Evolutionary conservation across 495 filamentous ascomycete species (phyloP), one percentile per base, ranked within the genome.

Genomic region (Physcia stellaris): DNA sequence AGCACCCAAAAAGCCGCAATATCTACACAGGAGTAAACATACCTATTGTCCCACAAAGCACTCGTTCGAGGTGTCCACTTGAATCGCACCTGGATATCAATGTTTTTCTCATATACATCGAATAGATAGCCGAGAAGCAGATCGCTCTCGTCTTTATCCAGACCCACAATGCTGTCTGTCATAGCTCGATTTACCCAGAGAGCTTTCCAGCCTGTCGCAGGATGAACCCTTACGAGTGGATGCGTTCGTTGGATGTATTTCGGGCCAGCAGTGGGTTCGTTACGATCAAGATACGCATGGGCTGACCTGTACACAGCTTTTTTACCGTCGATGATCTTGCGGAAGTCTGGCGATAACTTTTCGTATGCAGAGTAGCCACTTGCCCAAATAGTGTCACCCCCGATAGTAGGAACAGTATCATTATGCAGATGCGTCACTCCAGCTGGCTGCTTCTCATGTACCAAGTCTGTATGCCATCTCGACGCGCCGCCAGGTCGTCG

Each of bases 351-450:
- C 4, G 74, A 79, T 2, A 83, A 64, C 53, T 81, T 81, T 56
- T 79, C 75, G 52, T 84, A 84, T 3, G 77, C 77, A 9, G 67
- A 57, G 45, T 82, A 82, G 2, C 76, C 78, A 42, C 66, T 74
- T 0, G 78, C 72, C 77, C 78, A 84, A 2, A 84, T 66, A 2
- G 79, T 82, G 48, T 84, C 79, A 6, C 78, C 78, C 3, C 79
- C 79, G 2, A 74, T 45, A 0, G 62, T 64, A 0, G 79, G 78
- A 4, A 84, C 60, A 0, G 75, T 79, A 50, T 74, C 75, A 40
- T 78, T 79, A 56, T 80, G 74, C 9, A 82, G 60, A 47, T 79
- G 75, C 0, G 77, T 83, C 33, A 80, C 70, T 4, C 76, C 79
- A 2, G 79, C 77, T 3, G 79, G 79, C 42, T 83, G 76, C 27